Evolutionary conservation across 2,329 filamentous ascomycete species (phyloP).

Genomic region (Fusarium graminum): DNA sequence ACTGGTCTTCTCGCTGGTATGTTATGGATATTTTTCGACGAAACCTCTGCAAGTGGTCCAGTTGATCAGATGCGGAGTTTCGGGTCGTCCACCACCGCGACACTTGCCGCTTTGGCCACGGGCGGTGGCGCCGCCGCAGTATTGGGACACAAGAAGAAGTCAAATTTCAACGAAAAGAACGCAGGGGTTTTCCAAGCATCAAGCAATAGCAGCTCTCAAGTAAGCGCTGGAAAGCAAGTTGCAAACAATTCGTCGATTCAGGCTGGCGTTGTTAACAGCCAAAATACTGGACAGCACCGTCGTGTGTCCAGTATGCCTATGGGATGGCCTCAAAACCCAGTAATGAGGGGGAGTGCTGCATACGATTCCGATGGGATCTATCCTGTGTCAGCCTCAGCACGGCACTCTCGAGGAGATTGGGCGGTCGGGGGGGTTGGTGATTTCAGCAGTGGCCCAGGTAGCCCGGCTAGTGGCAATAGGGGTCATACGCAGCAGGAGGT

Average conservation of each 20-base stretch:
- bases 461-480: slow-evolving; percentile 17
- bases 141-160: slow-evolving; percentile 37
- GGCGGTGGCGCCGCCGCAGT: slow-evolving; percentile 43
- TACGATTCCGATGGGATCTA: slow-evolving; percentile 38
- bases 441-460: slow-evolving; percentile 24
- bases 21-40: slow-evolving; percentile 64
- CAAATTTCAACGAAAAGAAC: slow-evolving; percentile 45
- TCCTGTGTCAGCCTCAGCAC: slow-evolving; percentile 28
- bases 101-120: slow-evolving; percentile 41
- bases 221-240: slow-evolving; percentile 37
- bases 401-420: slow-evolving; percentile 35
- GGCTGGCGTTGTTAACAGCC: slow-evolving; percentile 40
- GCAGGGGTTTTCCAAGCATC: slow-evolving; percentile 13
- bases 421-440: slow-evolving; percentile 9
- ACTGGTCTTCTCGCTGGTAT: slow-evolving; percentile 66
- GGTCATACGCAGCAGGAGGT: slow-evolving; percentile 9
- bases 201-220: slow-evolving; percentile 43
- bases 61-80: slow-evolving; percentile 52
- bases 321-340: slow-evolving; percentile 55
- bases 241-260: slow-evolving; percentile 27
- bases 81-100: slow-evolving; percentile 34
- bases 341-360: slow-evolving; percentile 45
- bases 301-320: slow-evolving; percentile 55
- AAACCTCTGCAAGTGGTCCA: slow-evolving; percentile 55
- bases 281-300: slow-evolving; percentile 39